Evolutionary conservation across 1,284 basidiomycete species (phyloP), one percentile per base, ranked within the genome.

Genomic region (Apiotrichum mycotoxinovorans): DNA sequence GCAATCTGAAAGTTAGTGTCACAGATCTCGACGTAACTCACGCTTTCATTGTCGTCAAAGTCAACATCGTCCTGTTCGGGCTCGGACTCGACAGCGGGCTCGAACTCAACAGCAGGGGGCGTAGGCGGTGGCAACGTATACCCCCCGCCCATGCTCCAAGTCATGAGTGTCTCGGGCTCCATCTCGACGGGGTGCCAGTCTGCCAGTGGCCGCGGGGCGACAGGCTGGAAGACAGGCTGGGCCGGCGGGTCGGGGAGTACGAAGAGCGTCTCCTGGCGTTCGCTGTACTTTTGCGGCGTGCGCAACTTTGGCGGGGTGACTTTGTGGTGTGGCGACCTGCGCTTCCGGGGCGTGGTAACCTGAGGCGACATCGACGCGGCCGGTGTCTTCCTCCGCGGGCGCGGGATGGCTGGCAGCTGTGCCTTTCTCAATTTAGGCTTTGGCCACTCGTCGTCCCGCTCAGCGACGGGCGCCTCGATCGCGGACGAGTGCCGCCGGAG

Each of bases 121-220:
- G 27, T 7, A n/a, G 4, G 27, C 4, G 27, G 27, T 2, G 26
- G 27, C 14, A 48, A 11, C 1, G 34, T 37, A 2, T 23, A 20
- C 8, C 40, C 56, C 3, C 56, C 60, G 4, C 61, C 66, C 25
- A 65, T 49, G 54, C 65, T 65, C 72, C 72, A 74, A 2, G 69
- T 67, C 51, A 74, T 58, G 17, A 74, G 59, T 2, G 72, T 74
- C 47, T 74, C 72, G 17, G 71, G 55, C 15, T 70, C 62, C 68
- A 71, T 69, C 15, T 66, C 60, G 8, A 72, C 68, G 0, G 66
- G 60, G 40, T 62, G 50, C 61, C 65, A 74, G 18, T 62, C 50
- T 8, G 37, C 25, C 7, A 43, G 18, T 1, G 46, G 35, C 18
- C 35, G 27, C 4, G 44, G 44, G 11, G 51, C 23, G 1, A 35